Evolutionary conservation across 164 flowering plant genomes (phyloP), one percentile per base, ranked within the genome.

Genomic region (Echeveria elegans): DNA sequence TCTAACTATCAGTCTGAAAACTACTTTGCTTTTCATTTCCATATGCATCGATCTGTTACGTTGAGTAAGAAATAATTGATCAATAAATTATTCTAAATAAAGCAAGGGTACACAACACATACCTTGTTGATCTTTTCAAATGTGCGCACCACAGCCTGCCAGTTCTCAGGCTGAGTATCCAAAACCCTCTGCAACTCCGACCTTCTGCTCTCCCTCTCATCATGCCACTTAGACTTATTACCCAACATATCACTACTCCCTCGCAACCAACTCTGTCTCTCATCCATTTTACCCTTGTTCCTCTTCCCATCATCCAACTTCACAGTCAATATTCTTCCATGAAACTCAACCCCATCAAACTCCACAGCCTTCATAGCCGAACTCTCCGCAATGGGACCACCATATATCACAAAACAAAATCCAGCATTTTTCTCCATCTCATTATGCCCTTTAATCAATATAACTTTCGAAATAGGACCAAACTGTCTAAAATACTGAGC

Each of bases 261-360:
- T 30, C 69, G 80, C 37, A 85, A 74, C 90, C 90, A 90, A 71
- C 85, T 77, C 30, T 29, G 76, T 68, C 97, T 82, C 73, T 81
- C 86, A 72, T 70, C 88, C 0, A 73, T 48, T 71, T 76, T 83
- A 48, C 30, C 79, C 80, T 81, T 89, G 77, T 77, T 28, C 73
- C 93, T 83, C 77, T 77, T 82, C 74, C 97, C 99, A 72, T 91
- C 87, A 66, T 94, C 99, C 76, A 94, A 75, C 76, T 84, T 85
- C 78, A 94, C 99, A 6, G 93, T 91, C 85, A 94, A 73, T 5
- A 81, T 79, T 78, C 90, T 82, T 50, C 99, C 97, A 68, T 87
- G 96, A 67, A 94, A 91, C 79, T 91, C 97, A 66, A 89, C 82
- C 2, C 99, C 99, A 56, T 94, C 99, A 65, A 94, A 88, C 77